Evolutionary conservation across 2,329 filamentous ascomycete genomes (phyloP), one percentile per base, ranked within the genome.

Genomic region (Tolypocladium sp.): DNA sequence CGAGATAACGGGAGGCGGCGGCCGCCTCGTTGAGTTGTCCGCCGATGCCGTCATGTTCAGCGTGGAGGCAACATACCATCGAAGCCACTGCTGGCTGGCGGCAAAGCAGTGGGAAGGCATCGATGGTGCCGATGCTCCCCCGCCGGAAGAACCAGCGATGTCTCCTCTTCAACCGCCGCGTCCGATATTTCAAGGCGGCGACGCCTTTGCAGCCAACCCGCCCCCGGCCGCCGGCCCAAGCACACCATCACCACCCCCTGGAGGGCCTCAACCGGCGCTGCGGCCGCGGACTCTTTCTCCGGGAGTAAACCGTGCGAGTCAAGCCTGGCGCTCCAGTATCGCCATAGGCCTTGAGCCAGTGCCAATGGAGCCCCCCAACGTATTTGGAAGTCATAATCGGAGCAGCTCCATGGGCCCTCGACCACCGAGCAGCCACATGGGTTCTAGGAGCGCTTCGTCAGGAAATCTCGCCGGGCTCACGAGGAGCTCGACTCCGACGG

Each of bases 1-100:
- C 71, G 84, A 88, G 63, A 84, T 90, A 6, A 86, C 89, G 3
- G 90, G 88, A 22, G 80, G 81, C 38, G 79, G 78, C 15, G 79
- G 77, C 10, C 59, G 59, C 20, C 70, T 82, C 38, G 83, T 85
- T 35, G 81, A 86, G 71, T 75, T 86, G 25, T 84, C 82, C 1
- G 76, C 82, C 58, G 83, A 86, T 66, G 79, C 82, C 7, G 79
- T 86, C 63, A 77, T 84, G 68, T 84, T 84, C 68, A 84, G 82
- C 61, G 81, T 84, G 56, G 82, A 85, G 67, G 82, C 82, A 17
- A 84, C 80, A 22, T 84, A 84, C 66, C 79, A 82, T 63, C 79
- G 82, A 57, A 81, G 78, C 57, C 80, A 83, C 71, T 83, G 80
- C 69, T 83, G 80, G 80, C 70, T 79, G 38, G 79, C 78, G 2